These are phyloP conservation scores for Acanthamoeba lenticulata DNA, from an alignment of 208 protist species.

Conservation along the genomic window DNA sequence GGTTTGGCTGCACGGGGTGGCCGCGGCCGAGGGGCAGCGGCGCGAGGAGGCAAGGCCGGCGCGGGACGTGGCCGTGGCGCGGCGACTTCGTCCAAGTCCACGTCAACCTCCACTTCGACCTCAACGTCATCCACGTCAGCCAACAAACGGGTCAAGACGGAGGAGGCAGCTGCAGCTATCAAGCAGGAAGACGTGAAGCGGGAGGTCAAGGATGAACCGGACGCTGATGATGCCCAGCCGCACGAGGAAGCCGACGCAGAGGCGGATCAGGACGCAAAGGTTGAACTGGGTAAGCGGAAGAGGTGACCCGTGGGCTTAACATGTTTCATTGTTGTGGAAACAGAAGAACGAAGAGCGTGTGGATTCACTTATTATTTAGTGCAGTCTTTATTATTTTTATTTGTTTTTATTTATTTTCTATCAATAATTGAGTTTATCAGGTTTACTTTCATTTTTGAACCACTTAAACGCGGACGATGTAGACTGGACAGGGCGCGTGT, in stretches of 20 bases:
- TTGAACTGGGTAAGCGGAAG: not conserved
- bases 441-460: too few species aligned
- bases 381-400: too few species aligned
- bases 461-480: not conserved
- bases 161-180: not conserved
- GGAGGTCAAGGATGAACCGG: not conserved
- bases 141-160: conserved; percentile 1
- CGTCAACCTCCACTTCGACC: not conserved
- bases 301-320: not conserved
- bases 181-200: not conserved
- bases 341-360: too few species aligned
- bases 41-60: not conserved
- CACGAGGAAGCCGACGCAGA: not conserved
- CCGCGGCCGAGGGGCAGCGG: not conserved
- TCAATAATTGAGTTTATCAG: not conserved
- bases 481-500: not conserved
- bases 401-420: not conserved
- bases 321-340: too few species aligned
- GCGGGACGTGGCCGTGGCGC: not conserved
- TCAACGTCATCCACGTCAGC: not conserved
- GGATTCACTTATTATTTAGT: not conserved
- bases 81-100: not conserved
- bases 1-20: not conserved
- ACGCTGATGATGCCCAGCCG: not conserved
- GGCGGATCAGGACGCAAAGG: not conserved